A percentile compares a stretch with the other conserved stretches of the same genome.
Conservation (phyloP, 306 rosid genomes). For the Cicer cuneatum region DNA sequence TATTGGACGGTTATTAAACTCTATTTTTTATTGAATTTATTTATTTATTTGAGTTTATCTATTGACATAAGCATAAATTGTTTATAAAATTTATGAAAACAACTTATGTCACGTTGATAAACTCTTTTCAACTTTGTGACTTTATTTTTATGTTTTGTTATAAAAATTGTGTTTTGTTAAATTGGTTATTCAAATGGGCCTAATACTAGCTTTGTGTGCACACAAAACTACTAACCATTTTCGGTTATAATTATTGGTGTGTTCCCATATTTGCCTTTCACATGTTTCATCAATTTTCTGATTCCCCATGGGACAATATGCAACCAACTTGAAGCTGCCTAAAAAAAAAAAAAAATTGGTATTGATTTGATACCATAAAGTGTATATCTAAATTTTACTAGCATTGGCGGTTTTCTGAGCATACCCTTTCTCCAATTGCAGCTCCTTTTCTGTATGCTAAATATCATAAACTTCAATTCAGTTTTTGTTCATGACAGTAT, state of each 20-base stretch:
- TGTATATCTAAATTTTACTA: constrained; percentile 16
- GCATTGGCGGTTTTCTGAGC: constrained; percentile 40
- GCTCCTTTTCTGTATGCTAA: constrained; percentile 69
- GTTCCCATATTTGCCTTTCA: constrained; percentile 71
- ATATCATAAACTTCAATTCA: constrained; percentile 42
- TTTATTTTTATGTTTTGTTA: too few relatives aligned
- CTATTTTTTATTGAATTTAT: too few relatives aligned
- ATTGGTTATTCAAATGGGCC: too few relatives aligned
- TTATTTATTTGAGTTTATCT: too few relatives aligned
- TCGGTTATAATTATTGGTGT: constrained; percentile 78
- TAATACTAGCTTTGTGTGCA: background rate
- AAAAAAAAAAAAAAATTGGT: constrained; percentile 39
- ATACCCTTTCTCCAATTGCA: constrained; percentile 88
- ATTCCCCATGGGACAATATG: constrained; percentile 96
- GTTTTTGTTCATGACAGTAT: constrained; percentile 7
- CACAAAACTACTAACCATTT: constrained; percentile 63
- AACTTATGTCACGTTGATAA: too few relatives aligned
- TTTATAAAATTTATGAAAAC: too few relatives aligned
- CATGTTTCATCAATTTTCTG: constrained; percentile 66
- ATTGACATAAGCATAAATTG: too few relatives aligned
- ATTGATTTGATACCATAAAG: constrained; percentile 4
- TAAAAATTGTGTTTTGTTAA: too few relatives aligned
- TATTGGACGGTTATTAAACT: too few relatives aligned
- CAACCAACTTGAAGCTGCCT: constrained; percentile 91
- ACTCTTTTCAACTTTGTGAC: too few relatives aligned